Evolutionary conservation across 495 filamentous ascomycete genomes (phyloP).

Genomic region (Apodospora peruviana): DNA sequence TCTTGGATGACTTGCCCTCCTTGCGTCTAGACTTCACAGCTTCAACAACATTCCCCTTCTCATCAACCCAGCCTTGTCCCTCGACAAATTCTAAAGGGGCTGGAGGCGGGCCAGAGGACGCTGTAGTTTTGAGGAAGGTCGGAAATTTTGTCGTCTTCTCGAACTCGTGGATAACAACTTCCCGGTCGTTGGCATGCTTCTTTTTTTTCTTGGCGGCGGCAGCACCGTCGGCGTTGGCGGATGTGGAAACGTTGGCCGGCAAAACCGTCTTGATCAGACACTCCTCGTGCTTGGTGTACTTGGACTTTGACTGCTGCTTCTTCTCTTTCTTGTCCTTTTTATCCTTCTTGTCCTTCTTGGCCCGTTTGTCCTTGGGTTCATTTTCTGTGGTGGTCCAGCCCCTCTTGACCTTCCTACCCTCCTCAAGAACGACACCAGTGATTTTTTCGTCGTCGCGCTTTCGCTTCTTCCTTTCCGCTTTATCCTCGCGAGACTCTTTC

Average conservation of each 20-base stretch:
- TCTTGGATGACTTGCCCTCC: conserved; percentile 4
- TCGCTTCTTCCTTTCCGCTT: conserved; percentile 57
- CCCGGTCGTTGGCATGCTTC: conserved; percentile 42
- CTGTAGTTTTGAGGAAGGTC: conserved; percentile 60
- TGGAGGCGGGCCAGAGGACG: conserved; percentile 22
- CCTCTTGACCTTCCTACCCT: conserved; percentile 73
- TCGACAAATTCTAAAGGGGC: conserved; percentile 56
- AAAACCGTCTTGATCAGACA: conserved; percentile 77
- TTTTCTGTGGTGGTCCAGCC: conserved; percentile 77
- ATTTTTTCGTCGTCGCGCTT: conserved; percentile 60
- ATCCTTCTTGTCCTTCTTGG: conserved; percentile 69
- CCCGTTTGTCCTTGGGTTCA: conserved; percentile 53
- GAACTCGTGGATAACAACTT: conserved; percentile 75
- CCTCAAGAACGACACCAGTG: conserved; percentile 64
- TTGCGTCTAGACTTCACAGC: conserved; percentile 26
- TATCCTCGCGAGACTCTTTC: conserved; percentile 28
- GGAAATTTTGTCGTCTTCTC: conserved; percentile 70
- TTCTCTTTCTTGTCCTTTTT: conserved; percentile 54
- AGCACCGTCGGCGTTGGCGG: conserved; percentile 37
- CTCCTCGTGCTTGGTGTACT: conserved; percentile 71
- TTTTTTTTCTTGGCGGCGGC: conserved; percentile 52
- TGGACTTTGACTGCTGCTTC: conserved; percentile 55
- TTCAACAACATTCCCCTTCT: conserved; percentile 70
- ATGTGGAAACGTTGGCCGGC: conserved; percentile 49
- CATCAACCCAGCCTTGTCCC: conserved; percentile 84